A percentile compares a stretch with the other conserved stretches of the same genome.
These are phyloP conservation scores for Sugiyamaella boreocaroliniensis DNA, from an alignment of 805 yeast species.

Conservation along the genomic window DNA sequence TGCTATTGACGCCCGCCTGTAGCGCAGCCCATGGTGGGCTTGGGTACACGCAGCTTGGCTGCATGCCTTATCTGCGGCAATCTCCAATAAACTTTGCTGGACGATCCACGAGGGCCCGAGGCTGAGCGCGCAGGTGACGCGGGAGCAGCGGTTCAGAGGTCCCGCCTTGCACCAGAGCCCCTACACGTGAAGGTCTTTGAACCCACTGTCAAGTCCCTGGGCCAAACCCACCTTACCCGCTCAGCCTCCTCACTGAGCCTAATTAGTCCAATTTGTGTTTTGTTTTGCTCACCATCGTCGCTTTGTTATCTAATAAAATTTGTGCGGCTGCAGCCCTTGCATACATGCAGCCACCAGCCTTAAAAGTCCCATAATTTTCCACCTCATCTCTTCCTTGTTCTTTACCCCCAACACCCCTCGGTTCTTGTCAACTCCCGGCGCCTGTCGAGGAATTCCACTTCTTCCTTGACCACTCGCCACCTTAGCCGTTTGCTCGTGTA, in stretches of 20 bases:
- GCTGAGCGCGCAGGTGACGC: not conserved
- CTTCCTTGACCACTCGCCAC: no score
- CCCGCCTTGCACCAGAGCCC: no score
- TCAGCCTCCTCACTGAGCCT: no score
- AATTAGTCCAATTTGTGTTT: no score
- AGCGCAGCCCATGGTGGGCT: not conserved
- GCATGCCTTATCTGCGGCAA: not conserved
- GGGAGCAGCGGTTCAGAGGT: no score
- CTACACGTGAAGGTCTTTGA: not conserved
- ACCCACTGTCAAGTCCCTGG: no score
- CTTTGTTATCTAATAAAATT: not conserved
- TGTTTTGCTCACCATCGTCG: not conserved
- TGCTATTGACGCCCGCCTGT: not conserved
- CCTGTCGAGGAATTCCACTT: no score
- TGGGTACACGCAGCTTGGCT: not conserved
- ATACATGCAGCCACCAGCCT: not conserved
- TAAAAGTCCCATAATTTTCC: not conserved
- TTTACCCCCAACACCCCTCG: not conserved
- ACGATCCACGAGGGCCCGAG: not conserved
- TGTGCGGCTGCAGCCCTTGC: not conserved
- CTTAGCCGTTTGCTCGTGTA: no score
- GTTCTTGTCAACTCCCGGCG: no score
- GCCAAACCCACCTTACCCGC: not conserved
- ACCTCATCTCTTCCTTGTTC: not conserved
- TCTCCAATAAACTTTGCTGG: not conserved